Base-by-base conservation (phyloP, 1,284 basidiomycete species). In the Ceraceosorus guamensis region DNA sequence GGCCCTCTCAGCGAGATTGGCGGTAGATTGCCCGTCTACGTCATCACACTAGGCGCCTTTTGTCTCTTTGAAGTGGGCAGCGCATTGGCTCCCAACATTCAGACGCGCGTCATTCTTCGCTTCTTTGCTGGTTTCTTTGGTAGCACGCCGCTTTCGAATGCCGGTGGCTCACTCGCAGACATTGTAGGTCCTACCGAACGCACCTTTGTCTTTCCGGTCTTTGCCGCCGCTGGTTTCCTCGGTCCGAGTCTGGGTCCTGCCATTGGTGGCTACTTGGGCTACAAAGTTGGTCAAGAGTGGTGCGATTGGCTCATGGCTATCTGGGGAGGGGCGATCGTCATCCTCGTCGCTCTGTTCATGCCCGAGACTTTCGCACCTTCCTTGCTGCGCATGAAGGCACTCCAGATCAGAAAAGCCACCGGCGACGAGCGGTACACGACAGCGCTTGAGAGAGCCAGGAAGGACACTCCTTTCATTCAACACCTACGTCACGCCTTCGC, bases 121-220 rank as follows among this genome's bases (percentile, higher is more conserved):
- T 57, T 57, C 35, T 57, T 57, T 35, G 33, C 24, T 31, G 55
- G 55, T 30, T 34, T 57, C 30, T 57, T 57, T 57, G 55, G 55
- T 3, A 31, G 41, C 30, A 52, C 55, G 39, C 55, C 55, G 45
- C n/a, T 57, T 6, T 46, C 39, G 13, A 57, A 57, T 50, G 49
- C 54, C 11, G 55, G 55, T 24, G 55, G 55, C 6, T n/a, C 16
- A 1, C 45, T 57, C 1, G 55, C 52, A 11, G 55, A 57, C 46
- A 47, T 57, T 7, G 52, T 57, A 14, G 32, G 39, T 16, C 16
- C 52, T 6, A 14, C n/a, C 13, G 18, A 48, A 33, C 32, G 55
- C 16, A 52, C 52, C 18, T 18, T 16, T 44, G 52, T 52, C 5
- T 18, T 57, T 13, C 32, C 49, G 31, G 11, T 57, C 8, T 57